phyloP scores from a whole-genome alignment of 345 rosid species.

The Murraya koenigii region DNA sequence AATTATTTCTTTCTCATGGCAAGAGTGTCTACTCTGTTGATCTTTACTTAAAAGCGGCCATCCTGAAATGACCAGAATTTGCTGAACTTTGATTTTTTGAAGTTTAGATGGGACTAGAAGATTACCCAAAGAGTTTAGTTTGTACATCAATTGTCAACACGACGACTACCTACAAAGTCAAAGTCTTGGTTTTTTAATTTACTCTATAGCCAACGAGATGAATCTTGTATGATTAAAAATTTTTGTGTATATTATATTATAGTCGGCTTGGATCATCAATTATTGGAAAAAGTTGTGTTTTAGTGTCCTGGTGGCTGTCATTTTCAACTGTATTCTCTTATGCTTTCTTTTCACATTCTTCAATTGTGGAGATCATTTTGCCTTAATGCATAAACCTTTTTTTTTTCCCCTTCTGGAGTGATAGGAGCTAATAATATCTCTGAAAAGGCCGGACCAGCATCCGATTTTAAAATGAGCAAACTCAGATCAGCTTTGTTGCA shows the following conservation, averaged over 20 bases:
- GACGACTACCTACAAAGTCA: not conserved
- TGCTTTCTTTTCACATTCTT: not conserved
- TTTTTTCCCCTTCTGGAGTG: not conserved
- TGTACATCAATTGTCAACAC: not conserved
- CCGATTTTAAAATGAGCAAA: not conserved
- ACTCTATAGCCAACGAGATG: not conserved
- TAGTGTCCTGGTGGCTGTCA: constrained; percentile 12
- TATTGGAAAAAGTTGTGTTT: not conserved
- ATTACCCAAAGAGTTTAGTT: not conserved
- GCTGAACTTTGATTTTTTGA: not conserved
- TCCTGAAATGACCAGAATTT: not conserved
- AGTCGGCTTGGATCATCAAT: not conserved
- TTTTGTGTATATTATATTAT: not conserved
- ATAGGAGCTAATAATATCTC: not conserved
- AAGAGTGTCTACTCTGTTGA: not conserved
- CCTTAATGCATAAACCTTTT: not conserved
- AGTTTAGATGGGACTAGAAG: not conserved
- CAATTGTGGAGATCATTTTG: not conserved
- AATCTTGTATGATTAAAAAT: not conserved
- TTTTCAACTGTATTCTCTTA: not conserved
- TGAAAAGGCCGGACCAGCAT: not conserved
- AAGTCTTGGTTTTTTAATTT: not conserved
- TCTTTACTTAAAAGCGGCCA: not conserved
- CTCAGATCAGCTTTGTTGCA: not conserved
- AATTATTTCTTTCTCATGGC: not conserved